Conservation (phyloP, 768 basidiomycete species). For the Lepiota venenata region DNA sequence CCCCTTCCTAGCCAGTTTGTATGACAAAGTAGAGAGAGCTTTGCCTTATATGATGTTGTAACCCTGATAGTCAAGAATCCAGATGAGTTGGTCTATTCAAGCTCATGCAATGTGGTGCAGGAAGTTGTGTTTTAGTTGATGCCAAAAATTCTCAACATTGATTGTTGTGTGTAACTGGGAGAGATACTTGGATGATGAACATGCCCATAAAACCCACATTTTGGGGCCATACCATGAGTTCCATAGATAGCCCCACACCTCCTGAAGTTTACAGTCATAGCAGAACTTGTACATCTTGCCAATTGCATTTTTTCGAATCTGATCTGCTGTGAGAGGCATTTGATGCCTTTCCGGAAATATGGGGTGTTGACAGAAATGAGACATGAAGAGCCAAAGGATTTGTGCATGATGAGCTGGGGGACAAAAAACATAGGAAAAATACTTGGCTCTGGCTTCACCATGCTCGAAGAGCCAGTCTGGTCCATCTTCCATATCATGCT, state of each 20-base stretch:
- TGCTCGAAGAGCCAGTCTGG: slow-evolving; percentile 26
- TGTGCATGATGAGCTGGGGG: slow-evolving; percentile 23
- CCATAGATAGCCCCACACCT: slow-evolving; percentile 37
- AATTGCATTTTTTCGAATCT: slow-evolving; percentile 24
- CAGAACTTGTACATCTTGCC: slow-evolving; percentile 33
- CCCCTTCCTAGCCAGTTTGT: slow-evolving; percentile 19
- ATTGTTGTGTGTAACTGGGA: slow-evolving; percentile 26
- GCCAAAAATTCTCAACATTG: slow-evolving; percentile 30
- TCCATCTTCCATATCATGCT: slow-evolving; percentile 23
- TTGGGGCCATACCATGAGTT: slow-evolving; percentile 28
- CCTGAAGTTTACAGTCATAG: slow-evolving; percentile 19
- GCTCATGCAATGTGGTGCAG: slow-evolving; percentile 22
- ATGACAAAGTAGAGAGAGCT: slow-evolving; percentile 13
- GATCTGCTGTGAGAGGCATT: slow-evolving; percentile 7
- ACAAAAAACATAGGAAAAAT: slow-evolving; percentile 24
- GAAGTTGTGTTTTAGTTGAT: slow-evolving; percentile 25
- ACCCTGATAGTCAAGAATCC: slow-evolving; percentile 25
- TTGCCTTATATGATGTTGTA: slow-evolving; percentile 18
- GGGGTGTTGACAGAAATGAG: slow-evolving; percentile 27
- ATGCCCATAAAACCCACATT: slow-evolving; percentile 31
- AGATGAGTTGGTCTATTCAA: slow-evolving; percentile 27
- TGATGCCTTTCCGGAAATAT: slow-evolving; percentile 19
- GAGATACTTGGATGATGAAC: slow-evolving; percentile 20
- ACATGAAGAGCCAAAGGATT: slow-evolving; percentile 23
- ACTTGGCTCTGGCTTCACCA: slow-evolving; percentile 15